Evolutionary conservation across 177 flowering plant genomes (phyloP).

Genomic region (Telopea speciosissima): DNA sequence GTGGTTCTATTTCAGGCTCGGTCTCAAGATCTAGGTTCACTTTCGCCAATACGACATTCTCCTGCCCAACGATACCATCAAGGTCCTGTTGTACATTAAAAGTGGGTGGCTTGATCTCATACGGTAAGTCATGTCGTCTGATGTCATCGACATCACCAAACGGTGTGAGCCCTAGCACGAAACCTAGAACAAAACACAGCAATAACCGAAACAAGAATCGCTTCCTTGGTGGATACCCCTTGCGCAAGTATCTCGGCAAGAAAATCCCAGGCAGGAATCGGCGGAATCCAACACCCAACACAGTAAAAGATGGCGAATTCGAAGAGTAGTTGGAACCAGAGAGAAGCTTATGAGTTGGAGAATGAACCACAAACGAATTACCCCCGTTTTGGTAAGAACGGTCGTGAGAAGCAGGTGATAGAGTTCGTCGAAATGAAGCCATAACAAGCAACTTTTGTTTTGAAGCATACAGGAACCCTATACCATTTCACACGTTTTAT

Average conservation of each 20-base stretch:
- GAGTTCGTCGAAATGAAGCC: slow-evolving; percentile 33
- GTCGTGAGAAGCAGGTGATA: slow-evolving; percentile 21
- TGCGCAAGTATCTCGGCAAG: slow-evolving; percentile 24
- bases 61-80: slow-evolving; percentile 7
- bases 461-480: slow-evolving; percentile 6
- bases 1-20: slow-evolving; percentile 1
- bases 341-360: slow-evolving; percentile 29
- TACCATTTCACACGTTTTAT: background rate
- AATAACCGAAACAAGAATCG: slow-evolving; percentile 29
- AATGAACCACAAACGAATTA: slow-evolving; percentile 9
- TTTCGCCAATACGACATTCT: slow-evolving; percentile 20
- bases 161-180: slow-evolving; percentile 57
- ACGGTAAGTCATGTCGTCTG: slow-evolving; percentile 22
- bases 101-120: slow-evolving; percentile 36
- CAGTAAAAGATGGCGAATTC: slow-evolving; percentile 11
- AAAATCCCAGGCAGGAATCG: slow-evolving; percentile 22
- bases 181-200: slow-evolving; percentile 50
- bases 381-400: slow-evolving; percentile 15
- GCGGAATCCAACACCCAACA: slow-evolving; percentile 7
- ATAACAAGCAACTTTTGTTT: slow-evolving; percentile 10
- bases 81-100: slow-evolving; percentile 18
- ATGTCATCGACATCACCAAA: slow-evolving; percentile 32
- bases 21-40: slow-evolving; percentile 22
- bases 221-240: slow-evolving; percentile 29
- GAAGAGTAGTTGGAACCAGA: slow-evolving; percentile 25